Conservation (phyloP, 805 yeast genomes). For the Starmerella floris region DNA sequence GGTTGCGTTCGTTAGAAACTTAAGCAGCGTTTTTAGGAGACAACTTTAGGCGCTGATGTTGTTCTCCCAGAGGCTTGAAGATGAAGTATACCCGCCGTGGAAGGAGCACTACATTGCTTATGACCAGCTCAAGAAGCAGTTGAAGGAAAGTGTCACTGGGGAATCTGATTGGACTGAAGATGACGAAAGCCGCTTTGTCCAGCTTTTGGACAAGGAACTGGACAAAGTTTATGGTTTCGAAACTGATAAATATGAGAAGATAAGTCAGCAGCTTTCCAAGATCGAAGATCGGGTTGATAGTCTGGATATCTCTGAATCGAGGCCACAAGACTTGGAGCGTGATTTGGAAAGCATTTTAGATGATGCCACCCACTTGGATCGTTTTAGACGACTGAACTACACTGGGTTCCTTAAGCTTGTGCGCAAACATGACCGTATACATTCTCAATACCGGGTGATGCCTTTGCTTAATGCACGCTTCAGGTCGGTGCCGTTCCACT, state of each 20-base stretch:
- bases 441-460: slow-evolving; percentile 74
- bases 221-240: slow-evolving; percentile 91
- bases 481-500: slow-evolving; percentile 76
- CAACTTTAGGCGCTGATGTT: too few species aligned
- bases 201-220: slow-evolving; percentile 62
- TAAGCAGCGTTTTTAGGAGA: too few species aligned
- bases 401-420: slow-evolving; percentile 92
- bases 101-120: slow-evolving; percentile 76
- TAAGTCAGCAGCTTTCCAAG: slow-evolving; percentile 49
- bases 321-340: slow-evolving; percentile 44
- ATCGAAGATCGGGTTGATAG: slow-evolving; percentile 47
- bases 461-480: slow-evolving; percentile 81
- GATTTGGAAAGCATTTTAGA: slow-evolving; percentile 61
- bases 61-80: slow-evolving; percentile 70
- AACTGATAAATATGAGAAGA: slow-evolving; percentile 49
- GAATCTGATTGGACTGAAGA: slow-evolving; percentile 60
- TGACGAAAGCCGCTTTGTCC: slow-evolving; percentile 71
- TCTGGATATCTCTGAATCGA: slow-evolving; percentile 21
- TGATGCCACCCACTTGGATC: slow-evolving; percentile 73
- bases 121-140: slow-evolving; percentile 72
- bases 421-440: slow-evolving; percentile 88
- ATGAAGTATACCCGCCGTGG: slow-evolving; percentile 84
- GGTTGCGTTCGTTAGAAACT: too few species aligned
- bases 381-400: slow-evolving; percentile 79
- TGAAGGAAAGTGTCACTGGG: slow-evolving; percentile 40